phyloP scores from a whole-genome alignment of 208 protist species.

The Leishmania mexicana region DNA sequence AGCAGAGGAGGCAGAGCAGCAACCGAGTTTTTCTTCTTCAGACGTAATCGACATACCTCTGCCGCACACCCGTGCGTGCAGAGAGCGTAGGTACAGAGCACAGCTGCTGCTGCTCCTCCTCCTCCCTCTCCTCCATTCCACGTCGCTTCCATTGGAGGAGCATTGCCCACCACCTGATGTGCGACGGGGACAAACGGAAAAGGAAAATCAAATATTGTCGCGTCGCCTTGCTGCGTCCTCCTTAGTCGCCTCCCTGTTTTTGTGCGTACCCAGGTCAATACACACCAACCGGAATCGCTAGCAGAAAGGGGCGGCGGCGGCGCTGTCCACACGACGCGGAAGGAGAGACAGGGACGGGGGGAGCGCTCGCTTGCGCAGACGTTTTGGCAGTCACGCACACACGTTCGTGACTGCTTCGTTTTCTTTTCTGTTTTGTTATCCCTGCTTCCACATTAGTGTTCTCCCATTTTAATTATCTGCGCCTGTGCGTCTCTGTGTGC shows the following conservation, averaged over 20 bases:
- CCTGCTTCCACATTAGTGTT: background rate
- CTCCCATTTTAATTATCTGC: background rate
- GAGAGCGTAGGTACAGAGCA: background rate
- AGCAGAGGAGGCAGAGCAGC: background rate
- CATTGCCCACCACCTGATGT: background rate
- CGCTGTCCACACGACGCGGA: background rate
- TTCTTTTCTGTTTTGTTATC: background rate
- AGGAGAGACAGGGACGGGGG: background rate
- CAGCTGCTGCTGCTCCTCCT: background rate
- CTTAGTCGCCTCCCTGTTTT: background rate
- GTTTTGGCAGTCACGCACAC: background rate
- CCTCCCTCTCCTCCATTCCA: background rate
- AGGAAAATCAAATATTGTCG: background rate
- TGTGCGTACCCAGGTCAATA: background rate
- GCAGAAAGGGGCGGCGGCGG: background rate
- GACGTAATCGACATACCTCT: no score
- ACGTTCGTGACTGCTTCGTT: background rate
- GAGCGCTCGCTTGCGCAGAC: background rate
- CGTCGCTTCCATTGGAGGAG: background rate
- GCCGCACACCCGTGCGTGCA: background rate
- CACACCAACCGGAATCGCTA: background rate
- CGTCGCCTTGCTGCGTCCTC: background rate
- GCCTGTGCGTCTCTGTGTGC: no score
- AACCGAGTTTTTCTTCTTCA: background rate
- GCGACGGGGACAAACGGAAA: background rate